These are phyloP conservation scores for Backusella psychrophila DNA, from an alignment of 192 early-diverging fungal genomes.

Conservation along the genomic window DNA sequence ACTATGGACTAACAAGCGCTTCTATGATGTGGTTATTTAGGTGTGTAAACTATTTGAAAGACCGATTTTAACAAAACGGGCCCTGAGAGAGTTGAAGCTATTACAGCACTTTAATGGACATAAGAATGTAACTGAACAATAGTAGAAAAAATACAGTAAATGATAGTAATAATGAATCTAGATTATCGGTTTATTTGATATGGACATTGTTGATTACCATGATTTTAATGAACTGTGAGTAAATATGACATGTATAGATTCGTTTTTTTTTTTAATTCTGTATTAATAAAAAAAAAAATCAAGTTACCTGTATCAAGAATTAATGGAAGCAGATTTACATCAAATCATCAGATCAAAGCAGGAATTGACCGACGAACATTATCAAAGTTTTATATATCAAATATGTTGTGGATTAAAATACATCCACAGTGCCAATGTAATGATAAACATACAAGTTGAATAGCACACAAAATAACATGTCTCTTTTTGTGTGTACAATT, in stretches of 20 bases:
- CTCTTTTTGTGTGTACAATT: not conserved
- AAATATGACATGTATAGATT: no score
- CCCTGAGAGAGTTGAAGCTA: slow-evolving; percentile 92
- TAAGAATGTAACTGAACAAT: slow-evolving; percentile 63
- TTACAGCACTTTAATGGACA: slow-evolving; percentile 94
- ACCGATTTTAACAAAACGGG: slow-evolving; percentile 89
- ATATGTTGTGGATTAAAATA: slow-evolving; percentile 87
- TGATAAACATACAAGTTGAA: not conserved
- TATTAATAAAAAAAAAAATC: not conserved
- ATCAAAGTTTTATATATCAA: slow-evolving; percentile 92
- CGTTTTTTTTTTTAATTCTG: not conserved
- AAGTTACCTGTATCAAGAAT: slow-evolving; percentile 62
- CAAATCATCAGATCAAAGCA: slow-evolving; percentile 75
- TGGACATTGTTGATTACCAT: slow-evolving; percentile 68
- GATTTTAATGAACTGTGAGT: slow-evolving; percentile 76
- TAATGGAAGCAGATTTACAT: slow-evolving; percentile 60
- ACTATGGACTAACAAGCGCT: not conserved
- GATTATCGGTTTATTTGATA: slow-evolving; percentile 79
- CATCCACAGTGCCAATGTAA: slow-evolving; percentile 82
- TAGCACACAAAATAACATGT: not conserved
- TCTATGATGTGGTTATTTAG: not conserved
- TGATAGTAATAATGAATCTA: slow-evolving; percentile 22
- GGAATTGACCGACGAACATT: slow-evolving; percentile 81
- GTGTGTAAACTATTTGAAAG: slow-evolving; percentile 74
- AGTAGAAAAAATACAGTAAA: not conserved